phyloP scores from a whole-genome alignment of 164 flowering plant species.

The Tinospora cordifolia region DNA sequence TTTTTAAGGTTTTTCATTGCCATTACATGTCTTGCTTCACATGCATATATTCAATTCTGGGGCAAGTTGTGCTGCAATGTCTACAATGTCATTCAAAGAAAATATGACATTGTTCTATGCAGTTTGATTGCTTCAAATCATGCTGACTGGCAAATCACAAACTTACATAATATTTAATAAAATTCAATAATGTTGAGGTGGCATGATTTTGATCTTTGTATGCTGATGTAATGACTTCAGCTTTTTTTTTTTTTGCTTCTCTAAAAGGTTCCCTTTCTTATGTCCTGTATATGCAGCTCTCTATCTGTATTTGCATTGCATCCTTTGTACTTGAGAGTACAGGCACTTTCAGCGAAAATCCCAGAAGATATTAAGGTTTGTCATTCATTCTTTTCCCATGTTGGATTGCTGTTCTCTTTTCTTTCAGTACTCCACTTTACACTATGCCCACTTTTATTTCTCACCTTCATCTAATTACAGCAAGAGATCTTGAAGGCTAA shows the following conservation, averaged over 20 bases:
- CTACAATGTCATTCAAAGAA: no score
- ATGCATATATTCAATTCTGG: background rate
- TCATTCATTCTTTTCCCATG: conserved; percentile 9
- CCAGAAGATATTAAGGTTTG: conserved; percentile 78
- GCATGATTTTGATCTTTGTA: no score
- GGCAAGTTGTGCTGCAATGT: no score
- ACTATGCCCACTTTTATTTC: background rate
- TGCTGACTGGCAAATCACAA: no score
- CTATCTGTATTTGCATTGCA: conserved; percentile 95
- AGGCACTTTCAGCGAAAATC: conserved; percentile 68
- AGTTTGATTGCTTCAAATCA: no score
- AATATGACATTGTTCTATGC: no score
- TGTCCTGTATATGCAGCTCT: conserved; percentile 50
- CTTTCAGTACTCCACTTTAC: background rate
- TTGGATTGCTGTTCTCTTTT: background rate
- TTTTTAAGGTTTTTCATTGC: background rate
- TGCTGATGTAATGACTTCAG: no score
- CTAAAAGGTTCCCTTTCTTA: background rate
- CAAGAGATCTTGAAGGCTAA: conserved; percentile 65
- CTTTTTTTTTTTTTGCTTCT: no score
- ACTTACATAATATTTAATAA: no score
- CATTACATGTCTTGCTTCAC: background rate
- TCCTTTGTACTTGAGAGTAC: conserved; percentile 81
- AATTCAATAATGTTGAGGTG: no score
- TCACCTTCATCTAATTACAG: conserved; percentile 34